Base-by-base conservation (phyloP, 106 monocot genomes). In the Platanthera guangdongensis region DNA sequence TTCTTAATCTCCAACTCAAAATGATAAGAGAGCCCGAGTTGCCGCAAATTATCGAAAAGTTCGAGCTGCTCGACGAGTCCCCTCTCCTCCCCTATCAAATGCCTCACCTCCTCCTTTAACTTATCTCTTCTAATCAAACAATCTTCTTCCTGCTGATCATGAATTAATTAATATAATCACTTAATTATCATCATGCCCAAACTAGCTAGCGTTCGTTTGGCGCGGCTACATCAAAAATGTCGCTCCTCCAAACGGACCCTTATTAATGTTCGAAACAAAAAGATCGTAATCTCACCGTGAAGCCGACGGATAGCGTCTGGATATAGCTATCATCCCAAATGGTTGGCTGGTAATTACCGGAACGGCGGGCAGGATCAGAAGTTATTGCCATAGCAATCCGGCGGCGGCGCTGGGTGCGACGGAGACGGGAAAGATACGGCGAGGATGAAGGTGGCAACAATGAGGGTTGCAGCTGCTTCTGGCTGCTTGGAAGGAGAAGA, bases 1-100 rank as follows among this genome's bases (percentile, higher is more conserved):
- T 62, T 51, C 1, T 64, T 77, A 52, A 84, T 84, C 65, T 80
- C 76, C 57, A 51, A 62, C 21, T 76, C 53, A 45, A 84, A 84
- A 60, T 76, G 84, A 71, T 84, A 84, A 7, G 68, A 75, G 10
- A 84, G 39, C 11, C 84, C 84, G 9, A 84, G 80, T 9, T 57
- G 75, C 12, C 64, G 76, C 9, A 84, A 18, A 1, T 50, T 72
- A 25, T 84, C 84, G 6, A 76, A 21, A 49, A 80, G 57, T 51
- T 71, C 51, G 51, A 84, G 84, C 25, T 46, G 74, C 2, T 57
- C 46, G 3, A 63, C 9, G 3, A 59, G 76, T 2, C 47, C 72
- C 0, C 18, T 8, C 18, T 72, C 51, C 19, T 64, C 25, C 19
- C 15, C 8, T 10, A 84, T 19, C 22, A 80, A 74, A 12, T 51